phyloP scores from a whole-genome alignment of 495 filamentous ascomycete species.

The Neurospora sp. region DNA sequence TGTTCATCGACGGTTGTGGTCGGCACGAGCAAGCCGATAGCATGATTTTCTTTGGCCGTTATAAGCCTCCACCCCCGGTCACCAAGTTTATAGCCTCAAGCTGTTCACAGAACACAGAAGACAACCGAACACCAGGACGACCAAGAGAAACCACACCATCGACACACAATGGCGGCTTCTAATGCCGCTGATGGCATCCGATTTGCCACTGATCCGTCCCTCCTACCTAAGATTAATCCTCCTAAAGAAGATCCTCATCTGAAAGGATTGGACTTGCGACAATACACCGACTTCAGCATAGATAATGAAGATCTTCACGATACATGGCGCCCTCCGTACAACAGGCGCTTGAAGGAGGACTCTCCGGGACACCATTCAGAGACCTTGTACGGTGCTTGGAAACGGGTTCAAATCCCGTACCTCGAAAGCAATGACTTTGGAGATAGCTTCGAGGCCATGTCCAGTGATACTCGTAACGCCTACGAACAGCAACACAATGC shows the following conservation, averaged over 20 bases:
- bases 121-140: neutral
- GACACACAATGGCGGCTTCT: neutral
- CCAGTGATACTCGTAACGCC: neutral
- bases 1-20: neutral
- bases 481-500: neutral
- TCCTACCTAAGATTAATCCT: neutral
- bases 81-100: neutral
- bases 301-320: neutral
- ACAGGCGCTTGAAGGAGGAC: neutral
- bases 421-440: neutral
- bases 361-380: too few relatives aligned
- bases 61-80: neutral
- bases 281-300: neutral
- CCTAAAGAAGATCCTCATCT: neutral
- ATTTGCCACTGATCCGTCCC: neutral
- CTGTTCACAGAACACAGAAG: neutral
- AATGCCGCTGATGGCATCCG: neutral
- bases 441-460: neutral
- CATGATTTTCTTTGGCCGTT: neutral
- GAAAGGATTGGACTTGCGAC: neutral
- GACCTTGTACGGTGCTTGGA: neutral
- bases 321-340: neutral
- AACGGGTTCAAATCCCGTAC: neutral
- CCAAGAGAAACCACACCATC: neutral
- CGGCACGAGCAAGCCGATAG: neutral